Evolutionary conservation across 2,329 filamentous ascomycete species (phyloP).

Genomic region (Aspergillus terreus): DNA sequence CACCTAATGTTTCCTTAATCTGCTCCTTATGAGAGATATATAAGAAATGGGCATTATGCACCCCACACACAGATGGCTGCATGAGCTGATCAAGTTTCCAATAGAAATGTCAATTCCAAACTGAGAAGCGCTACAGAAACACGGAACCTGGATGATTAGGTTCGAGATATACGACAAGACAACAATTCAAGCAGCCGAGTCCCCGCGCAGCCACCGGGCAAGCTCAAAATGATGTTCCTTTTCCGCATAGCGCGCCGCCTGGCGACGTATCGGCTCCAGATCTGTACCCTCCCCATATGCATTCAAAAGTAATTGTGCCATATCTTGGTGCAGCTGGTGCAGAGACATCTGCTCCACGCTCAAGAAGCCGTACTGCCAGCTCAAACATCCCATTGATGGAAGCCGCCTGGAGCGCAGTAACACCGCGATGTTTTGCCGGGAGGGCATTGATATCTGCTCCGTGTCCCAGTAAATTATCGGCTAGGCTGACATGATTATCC

Average conservation of each 20-base stretch:
- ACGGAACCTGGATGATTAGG: too few species aligned
- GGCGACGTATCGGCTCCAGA: not conserved
- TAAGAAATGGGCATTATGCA: too few species aligned
- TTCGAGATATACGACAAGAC: too few species aligned
- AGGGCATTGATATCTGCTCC: slow-evolving; percentile 7
- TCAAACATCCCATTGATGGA: not conserved
- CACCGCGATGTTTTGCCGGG: not conserved
- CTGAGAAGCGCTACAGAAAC: too few species aligned
- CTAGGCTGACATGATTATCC: slow-evolving; percentile 13
- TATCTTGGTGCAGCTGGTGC: not conserved
- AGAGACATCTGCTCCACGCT: not conserved
- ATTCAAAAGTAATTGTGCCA: not conserved
- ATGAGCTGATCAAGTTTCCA: too few species aligned
- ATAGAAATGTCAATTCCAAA: too few species aligned
- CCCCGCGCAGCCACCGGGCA: not conserved
- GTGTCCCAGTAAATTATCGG: slow-evolving; percentile 14
- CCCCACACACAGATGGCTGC: too few species aligned
- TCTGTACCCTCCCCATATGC: not conserved
- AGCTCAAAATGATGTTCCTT: not conserved
- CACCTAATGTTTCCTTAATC: too few species aligned
- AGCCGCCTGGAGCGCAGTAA: not conserved
- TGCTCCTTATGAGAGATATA: too few species aligned
- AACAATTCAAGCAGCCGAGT: not conserved
- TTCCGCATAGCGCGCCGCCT: not conserved
- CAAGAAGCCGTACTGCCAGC: not conserved